Evolutionary conservation across 805 yeast species (phyloP).

Genomic region (Maudiozyma pseudohumilis): DNA sequence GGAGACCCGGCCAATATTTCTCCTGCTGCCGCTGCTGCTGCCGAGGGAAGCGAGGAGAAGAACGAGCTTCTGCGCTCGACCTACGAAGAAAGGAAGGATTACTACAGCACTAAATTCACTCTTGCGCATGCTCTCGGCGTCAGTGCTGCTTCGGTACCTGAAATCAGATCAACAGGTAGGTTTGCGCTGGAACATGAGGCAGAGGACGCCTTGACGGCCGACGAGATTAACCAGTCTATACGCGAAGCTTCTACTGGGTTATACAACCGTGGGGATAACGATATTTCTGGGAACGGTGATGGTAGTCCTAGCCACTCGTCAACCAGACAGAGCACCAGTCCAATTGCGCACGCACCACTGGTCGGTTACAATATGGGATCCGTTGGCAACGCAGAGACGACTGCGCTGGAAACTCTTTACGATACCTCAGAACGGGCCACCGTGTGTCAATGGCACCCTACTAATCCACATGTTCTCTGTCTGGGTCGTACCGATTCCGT

Average conservation of each 20-base stretch:
- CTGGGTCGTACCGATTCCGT: slow-evolving; percentile 43
- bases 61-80: slow-evolving; percentile 15
- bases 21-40: no score
- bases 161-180: slow-evolving; percentile 23
- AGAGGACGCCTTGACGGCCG: slow-evolving; percentile 5
- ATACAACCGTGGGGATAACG: background rate
- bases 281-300: background rate
- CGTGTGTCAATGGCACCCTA: slow-evolving; percentile 50
- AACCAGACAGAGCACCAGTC: background rate
- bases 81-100: slow-evolving; percentile 14
- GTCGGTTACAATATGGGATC: background rate
- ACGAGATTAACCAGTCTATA: background rate
- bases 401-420: slow-evolving; percentile 5
- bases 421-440: slow-evolving; percentile 35
- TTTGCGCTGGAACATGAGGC: slow-evolving; percentile 19
- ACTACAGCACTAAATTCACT: slow-evolving; percentile 32
- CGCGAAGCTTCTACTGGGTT: background rate
- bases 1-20: slow-evolving; percentile 19
- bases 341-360: background rate
- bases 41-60: no score
- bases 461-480: slow-evolving; percentile 36
- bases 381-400: background rate
- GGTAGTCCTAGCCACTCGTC: background rate
- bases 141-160: slow-evolving; percentile 30
- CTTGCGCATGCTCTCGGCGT: slow-evolving; percentile 46